Evolutionary conservation across 2,329 filamentous ascomycete species (phyloP).

Genomic region (Amauroascus verrucosus): DNA sequence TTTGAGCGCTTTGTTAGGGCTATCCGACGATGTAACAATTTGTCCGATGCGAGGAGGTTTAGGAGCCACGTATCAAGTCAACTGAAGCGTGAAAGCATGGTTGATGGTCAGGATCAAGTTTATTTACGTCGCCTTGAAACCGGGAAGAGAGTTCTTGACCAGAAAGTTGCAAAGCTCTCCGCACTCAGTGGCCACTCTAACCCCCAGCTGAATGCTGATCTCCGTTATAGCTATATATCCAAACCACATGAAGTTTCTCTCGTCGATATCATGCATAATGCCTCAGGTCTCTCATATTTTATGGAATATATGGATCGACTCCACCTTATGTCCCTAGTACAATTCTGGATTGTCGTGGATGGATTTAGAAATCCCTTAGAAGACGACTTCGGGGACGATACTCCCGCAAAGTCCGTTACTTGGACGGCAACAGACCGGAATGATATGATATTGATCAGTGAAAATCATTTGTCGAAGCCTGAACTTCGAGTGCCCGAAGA

Average conservation of each 20-base stretch:
- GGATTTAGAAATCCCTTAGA: constrained; percentile 91
- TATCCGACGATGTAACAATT: constrained; percentile 76
- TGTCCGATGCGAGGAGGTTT: constrained; percentile 87
- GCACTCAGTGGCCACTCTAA: constrained; percentile 45
- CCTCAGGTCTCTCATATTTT: constrained; percentile 89
- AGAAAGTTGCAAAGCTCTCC: constrained; percentile 73
- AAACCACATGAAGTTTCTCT: constrained; percentile 65
- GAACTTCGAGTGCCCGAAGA: constrained; percentile 68
- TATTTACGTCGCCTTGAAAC: constrained; percentile 87
- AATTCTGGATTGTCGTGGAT: constrained; percentile 98
- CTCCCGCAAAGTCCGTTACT: constrained; percentile 50
- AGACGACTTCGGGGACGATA: constrained; percentile 64
- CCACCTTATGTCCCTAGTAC: constrained; percentile 74
- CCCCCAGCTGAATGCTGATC: constrained; percentile 18
- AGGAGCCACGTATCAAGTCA: constrained; percentile 88
- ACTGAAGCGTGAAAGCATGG: constrained; percentile 68
- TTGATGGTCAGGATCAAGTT: constrained; percentile 70
- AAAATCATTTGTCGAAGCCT: constrained; percentile 72
- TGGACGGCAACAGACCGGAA: constrained; percentile 79
- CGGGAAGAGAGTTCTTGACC: constrained; percentile 77
- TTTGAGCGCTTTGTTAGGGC: constrained; percentile 91
- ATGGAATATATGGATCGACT: constrained; percentile 99
- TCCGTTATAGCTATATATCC: constrained; percentile 39
- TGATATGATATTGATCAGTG: constrained; percentile 83
- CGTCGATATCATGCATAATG: constrained; percentile 76